Base-by-base conservation (phyloP, 352 stramenopile genomes). In the Pythium grandisporangium region DNA sequence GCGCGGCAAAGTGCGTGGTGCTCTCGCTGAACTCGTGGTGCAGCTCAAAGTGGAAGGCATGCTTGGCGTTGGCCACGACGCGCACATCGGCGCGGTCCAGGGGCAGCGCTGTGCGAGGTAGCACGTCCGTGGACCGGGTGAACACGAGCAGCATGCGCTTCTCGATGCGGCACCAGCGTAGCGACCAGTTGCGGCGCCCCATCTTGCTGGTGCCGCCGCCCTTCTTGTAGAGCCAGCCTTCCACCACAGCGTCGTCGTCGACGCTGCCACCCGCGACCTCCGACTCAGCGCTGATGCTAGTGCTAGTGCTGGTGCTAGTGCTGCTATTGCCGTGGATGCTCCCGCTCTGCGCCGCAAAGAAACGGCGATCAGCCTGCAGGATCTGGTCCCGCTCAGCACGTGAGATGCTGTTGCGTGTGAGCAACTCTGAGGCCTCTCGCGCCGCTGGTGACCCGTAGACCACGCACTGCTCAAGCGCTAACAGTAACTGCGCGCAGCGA, bases 181-280 rank as follows among this genome's bases (percentile, higher is more conserved):
- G 47, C 7, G 61, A 74, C 78, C 78, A 91, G 48, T 84, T 91
- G 39, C 78, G 72, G 7, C 78, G 66, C 2, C 78, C 78, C 56
- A 91, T 81, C 35, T 61, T 70, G 24, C 70, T 60, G 5, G 78
- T 91, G 16, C 78, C 78, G 2, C 78, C 78, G 17, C 78, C 78
- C 55, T 91, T 91, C 56, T 91, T 91, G 53, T 73, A 72, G 13
- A 91, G 45, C 78, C 78, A 91, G 4, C 78, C 74, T n/a, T 55
- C 45, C 33, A 38, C 33, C 13, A 11, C 35, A 29, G 30, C 33
- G 19, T 38, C 33, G 33, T 20, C 11, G 19, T 11, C 33, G 33
- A 38, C 33, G 6, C 11, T 20, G 11, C 8, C 40, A 4, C 29
- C 30, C 21, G 40, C 43, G 26, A 48, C 35, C n/a, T n/a, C n/a